Conservation (phyloP, 495 filamentous ascomycete species). For the Penicillium cosmopolitanum region DNA sequence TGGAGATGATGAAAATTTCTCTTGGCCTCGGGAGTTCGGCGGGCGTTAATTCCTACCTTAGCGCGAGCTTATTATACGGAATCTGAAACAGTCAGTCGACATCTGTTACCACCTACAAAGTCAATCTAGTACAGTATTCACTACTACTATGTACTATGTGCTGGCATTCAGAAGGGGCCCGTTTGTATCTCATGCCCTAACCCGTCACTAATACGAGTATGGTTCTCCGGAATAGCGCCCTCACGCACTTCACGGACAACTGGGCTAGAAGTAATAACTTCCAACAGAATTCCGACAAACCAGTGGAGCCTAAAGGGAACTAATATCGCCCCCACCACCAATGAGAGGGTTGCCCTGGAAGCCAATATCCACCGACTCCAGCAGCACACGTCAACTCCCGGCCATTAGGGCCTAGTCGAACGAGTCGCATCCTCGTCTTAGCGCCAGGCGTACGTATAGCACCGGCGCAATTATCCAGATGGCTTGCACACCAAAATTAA, state of each 20-base stretch:
- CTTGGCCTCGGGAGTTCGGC: constrained; percentile 5
- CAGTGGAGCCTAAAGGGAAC: constrained; percentile 7
- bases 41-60: neutral
- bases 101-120: neutral
- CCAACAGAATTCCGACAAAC: constrained; percentile 12
- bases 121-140: too few relatives aligned
- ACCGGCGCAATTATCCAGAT: constrained; percentile 3
- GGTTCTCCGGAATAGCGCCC: neutral
- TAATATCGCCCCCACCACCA: neutral
- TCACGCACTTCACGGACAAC: neutral
- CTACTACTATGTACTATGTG: too few relatives aligned
- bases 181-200: too few relatives aligned
- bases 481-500: neutral
- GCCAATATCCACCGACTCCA: constrained; percentile 12
- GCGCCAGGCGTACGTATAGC: constrained; percentile 16
- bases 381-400: constrained; percentile 21
- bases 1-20: neutral
- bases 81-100: constrained; percentile 5
- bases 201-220: neutral
- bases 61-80: constrained; percentile 2
- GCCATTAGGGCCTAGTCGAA: constrained; percentile 1
- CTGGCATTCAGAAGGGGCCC: too few relatives aligned
- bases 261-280: neutral
- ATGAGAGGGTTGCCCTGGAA: neutral
- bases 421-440: constrained; percentile 5